Evolutionary conservation across 2,329 filamentous ascomycete genomes (phyloP), one percentile per base, ranked within the genome.

Genomic region (Alternaria gaisen): DNA sequence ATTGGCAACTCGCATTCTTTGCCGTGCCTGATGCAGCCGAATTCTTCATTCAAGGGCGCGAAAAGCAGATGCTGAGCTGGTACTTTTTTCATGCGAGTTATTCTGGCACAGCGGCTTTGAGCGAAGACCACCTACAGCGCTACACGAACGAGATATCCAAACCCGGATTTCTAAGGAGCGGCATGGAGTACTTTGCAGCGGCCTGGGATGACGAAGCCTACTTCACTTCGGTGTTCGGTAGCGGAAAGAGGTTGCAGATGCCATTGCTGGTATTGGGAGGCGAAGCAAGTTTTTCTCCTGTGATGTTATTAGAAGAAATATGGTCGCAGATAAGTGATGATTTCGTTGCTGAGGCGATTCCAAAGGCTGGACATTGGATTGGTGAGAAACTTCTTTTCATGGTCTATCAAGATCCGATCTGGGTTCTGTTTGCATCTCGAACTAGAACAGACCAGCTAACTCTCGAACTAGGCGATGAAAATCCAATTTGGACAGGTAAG

Each of bases 11-110:
- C 1, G 80, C 81, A 0, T 82, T 84, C 69, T 84, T 85, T 68
- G 74, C 77, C 26, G 78, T 84, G 9, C 76, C 83, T 0, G 83
- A 84, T 24, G 72, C 81, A 3, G 83, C 83, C 0, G 77, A 82
- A 54, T 84, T 80, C 57, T 79, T 84, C 57, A 81, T 84, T 59
- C 66, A 66, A 0, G 81, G 79, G 0, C 74, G 76, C 1, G 82
- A 83, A 64, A 79, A 72, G 59, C 71, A 82, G 58, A 79, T 83
- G 62, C 66, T 83, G 1, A 64, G 76, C 16, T 83, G 82, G 82
- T 84, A 83, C 51, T 83, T 83, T 57, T 83, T 72, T 58, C 82
- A 84, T 34, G 72, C 72, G 0, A 79, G 75, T 18, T 84, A 83
- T 61, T 77, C 79, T 0, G 81, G 82, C 0, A 68, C 68, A 1